Base-by-base conservation (phyloP, 495 filamentous ascomycete genomes). In the Filosporella fistucella region DNA sequence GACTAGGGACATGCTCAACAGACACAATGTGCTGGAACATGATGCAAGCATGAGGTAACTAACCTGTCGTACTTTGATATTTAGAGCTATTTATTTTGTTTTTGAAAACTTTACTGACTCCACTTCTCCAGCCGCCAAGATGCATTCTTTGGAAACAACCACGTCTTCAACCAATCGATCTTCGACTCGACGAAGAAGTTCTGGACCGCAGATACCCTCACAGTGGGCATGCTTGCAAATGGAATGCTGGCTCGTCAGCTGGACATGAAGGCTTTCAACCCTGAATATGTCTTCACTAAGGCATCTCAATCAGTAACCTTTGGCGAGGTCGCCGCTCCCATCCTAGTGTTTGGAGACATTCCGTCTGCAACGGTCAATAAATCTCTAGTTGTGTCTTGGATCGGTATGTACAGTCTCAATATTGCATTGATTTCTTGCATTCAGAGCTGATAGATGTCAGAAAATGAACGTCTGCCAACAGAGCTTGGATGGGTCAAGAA, bases 11-110 rank as follows among this genome's bases (percentile, higher is more conserved):
- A 54, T 71, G 16, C 67, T 78, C 17, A 55, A 65, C 47, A 55
- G 63, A 11, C 70, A 75, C 44, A 68, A 75, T 37, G 51, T 75
- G 24, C 55, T 76, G 2, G 75, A 78, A 44, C 73, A 76, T 38
- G 74, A 78, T 56, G 73, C 59, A 30, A 30, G 28, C 28, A 8
- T 30, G 28, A 30, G 28, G 52, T 47, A 14, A 28, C 9, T 37
- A 8, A 9, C 16, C 17, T 9, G 7, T 7, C 16, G 7, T 17
- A 37, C 7, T 18, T 16, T 17, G 7, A 37, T 9, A 37, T 7
- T 37, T 16, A 9, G 7, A 9, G 16, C 9, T 10, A 11, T 7
- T 10, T 10, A 17, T 10, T 17, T 37, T 37, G 9, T 37, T 10
- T 7, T 7, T 37, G 9, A 17, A 37, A 17, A 11, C 9, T 10